Conservation (phyloP, 148 eudicot species). For the Fagopyrum homotropicum region DNA sequence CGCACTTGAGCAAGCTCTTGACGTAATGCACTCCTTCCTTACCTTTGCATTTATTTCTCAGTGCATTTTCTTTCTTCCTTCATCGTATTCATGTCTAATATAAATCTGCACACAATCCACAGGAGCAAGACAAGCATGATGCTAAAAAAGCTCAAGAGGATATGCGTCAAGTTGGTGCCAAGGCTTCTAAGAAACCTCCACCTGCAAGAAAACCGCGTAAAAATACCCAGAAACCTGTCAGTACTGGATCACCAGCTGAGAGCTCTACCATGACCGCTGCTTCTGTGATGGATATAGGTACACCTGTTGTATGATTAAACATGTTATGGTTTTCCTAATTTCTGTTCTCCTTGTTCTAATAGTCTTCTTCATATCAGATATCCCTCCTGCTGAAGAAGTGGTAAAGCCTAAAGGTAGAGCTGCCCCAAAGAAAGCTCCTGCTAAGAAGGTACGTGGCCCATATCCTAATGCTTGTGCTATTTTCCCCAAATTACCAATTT, state of each 20-base stretch:
- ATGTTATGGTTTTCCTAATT: neutral
- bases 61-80: neutral
- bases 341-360: neutral
- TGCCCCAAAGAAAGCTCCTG: slow-evolving; percentile 65
- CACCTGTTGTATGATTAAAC: neutral
- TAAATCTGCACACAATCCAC: neutral
- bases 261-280: slow-evolving; percentile 20
- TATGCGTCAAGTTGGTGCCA: slow-evolving; percentile 20
- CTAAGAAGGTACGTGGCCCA: slow-evolving; percentile 40
- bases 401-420: slow-evolving; percentile 49
- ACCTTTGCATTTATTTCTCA: neutral
- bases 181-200: slow-evolving; percentile 21
- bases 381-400: slow-evolving; percentile 21
- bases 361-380: slow-evolving; percentile 22
- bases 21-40: slow-evolving; percentile 28
- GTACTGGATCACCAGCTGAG: slow-evolving; percentile 32
- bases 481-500: neutral
- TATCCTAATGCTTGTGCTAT: neutral
- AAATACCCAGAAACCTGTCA: slow-evolving; percentile 35
- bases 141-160: slow-evolving; percentile 26
- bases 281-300: slow-evolving; percentile 52
- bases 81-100: slow-evolving; percentile 9
- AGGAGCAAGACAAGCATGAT: slow-evolving; percentile 61
- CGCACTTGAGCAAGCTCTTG: slow-evolving; percentile 53
- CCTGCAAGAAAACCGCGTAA: slow-evolving; percentile 35